phyloP scores from a whole-genome alignment of 352 stramenopile species.

The Globisporangium rhizosaccharum region DNA sequence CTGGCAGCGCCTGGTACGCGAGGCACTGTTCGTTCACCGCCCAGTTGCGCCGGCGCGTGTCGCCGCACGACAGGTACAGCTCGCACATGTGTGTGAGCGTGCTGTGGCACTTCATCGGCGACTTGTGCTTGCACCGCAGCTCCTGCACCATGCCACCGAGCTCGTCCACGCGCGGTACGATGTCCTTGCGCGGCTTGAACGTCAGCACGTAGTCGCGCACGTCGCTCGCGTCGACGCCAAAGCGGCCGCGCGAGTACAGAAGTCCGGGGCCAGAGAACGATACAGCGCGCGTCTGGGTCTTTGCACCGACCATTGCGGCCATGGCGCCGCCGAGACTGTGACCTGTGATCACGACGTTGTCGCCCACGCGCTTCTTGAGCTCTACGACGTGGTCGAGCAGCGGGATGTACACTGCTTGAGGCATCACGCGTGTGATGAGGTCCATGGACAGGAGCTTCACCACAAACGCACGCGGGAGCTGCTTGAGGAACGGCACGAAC shows the following conservation, averaged over 20 bases:
- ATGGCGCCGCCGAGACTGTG: conserved; percentile 76
- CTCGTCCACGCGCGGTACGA: conserved; percentile 71
- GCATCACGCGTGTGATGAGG: conserved; percentile 59
- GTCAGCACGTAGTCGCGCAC: conserved; percentile 77
- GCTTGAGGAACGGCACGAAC: conserved; percentile 81
- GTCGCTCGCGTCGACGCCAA: conserved; percentile 49
- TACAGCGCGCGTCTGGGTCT: conserved; percentile 63
- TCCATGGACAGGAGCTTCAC: conserved; percentile 74
- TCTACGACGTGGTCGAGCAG: conserved; percentile 48
- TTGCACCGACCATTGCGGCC: conserved; percentile 69
- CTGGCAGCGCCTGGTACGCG: conserved; percentile 31
- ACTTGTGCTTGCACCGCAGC: conserved; percentile 65
- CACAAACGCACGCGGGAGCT: conserved; percentile 62
- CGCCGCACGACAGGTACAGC: conserved; percentile 67
- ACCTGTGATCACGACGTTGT: conserved; percentile 65
- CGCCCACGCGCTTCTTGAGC: conserved; percentile 36
- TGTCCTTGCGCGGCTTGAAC: conserved; percentile 75
- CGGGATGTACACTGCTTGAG: conserved; percentile 49
- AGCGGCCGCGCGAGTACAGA: conserved; percentile 68
- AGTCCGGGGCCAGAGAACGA: conserved; percentile 73
- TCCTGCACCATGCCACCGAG: conserved; percentile 75
- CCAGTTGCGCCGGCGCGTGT: conserved; percentile 59
- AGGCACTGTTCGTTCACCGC: conserved; percentile 49
- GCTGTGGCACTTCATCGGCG: conserved; percentile 65
- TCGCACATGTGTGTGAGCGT: conserved; percentile 73